Conservation (phyloP, 805 yeast genomes). For the Debaryomyces maramus region DNA sequence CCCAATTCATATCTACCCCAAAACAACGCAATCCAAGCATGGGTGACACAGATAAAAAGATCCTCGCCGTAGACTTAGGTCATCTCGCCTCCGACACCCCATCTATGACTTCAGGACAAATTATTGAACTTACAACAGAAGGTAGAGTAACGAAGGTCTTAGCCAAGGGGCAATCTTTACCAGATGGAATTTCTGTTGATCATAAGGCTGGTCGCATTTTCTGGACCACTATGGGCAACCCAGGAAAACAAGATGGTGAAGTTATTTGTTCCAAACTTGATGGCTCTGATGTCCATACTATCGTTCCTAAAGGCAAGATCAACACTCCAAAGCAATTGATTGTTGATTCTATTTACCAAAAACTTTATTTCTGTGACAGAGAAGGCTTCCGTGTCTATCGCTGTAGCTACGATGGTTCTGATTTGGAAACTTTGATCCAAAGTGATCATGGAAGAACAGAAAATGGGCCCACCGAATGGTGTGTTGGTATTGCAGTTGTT, state of each 20-base stretch:
- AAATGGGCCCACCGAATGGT: background rate
- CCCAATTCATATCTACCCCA: too few species aligned
- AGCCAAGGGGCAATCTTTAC: too few species aligned
- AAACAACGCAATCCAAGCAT: too few species aligned
- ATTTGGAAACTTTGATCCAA: background rate
- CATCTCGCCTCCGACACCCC: too few species aligned
- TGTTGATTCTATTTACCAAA: background rate
- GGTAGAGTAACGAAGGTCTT: too few species aligned
- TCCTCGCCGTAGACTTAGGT: too few species aligned
- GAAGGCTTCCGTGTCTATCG: background rate
- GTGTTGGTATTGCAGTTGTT: background rate
- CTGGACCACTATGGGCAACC: conserved; percentile 3
- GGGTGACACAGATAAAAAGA: too few species aligned
- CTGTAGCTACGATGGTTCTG: background rate
- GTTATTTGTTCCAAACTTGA: background rate
- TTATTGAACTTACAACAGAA: too few species aligned
- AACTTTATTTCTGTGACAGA: background rate
- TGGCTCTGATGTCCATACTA: background rate
- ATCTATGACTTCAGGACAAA: too few species aligned
- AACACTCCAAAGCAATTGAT: background rate
- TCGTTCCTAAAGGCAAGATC: background rate
- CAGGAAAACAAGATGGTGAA: background rate
- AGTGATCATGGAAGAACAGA: conserved; percentile 1
- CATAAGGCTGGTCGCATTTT: conserved; percentile 3
- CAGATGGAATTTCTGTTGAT: background rate